Evolutionary conservation across 306 rosid genomes (phyloP), one percentile per base, ranked within the genome.

Genomic region (Begonia loranthoides): DNA sequence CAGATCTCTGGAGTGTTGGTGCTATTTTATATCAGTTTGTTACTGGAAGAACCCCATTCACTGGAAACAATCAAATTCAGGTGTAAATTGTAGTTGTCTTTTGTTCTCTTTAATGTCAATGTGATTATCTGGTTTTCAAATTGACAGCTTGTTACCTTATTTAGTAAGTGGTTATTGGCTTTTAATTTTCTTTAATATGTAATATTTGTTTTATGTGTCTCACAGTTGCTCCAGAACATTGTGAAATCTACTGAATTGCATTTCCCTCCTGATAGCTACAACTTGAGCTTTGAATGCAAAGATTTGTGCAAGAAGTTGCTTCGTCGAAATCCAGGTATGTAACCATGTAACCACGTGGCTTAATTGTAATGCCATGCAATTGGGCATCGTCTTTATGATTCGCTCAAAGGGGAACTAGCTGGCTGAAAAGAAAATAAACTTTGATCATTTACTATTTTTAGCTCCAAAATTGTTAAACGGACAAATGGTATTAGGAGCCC

Each of bases 1-100:
- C 99, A 83, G 99, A 92, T 83, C 99, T 92, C 75, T 92, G 99
- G 99, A 92, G 99, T 51, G 99, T 92, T 68, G 99, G 99, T 45
- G 79, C 84, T 6, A 92, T 92, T 74, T 66, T 92, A 67, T 92
- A 70, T 74, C 99, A 92, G 73, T 86, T 92, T 64, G 96, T 83
- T 63, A 80, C 84, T 9, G 99, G 96, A 62, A 79, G 68, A 75
- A 83, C 99, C 46, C 99, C 99, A 61, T 92, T 76, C 62, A 92
- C 93, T 8, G 99, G 99, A 72, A 83, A 66, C 79, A 76, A 75
- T 66, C 99, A 92, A 71, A 77, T 77, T 34, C 96, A 92, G 94
- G 99, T 83, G 63, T 19, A 39, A 21, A 50, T 71, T 15, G 54
- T 40, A 15, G 51, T 14, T 34, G 51, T 34, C 57, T 53, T 2